phyloP scores from a whole-genome alignment of 805 yeast species.

The Myxozyma neglecta region DNA sequence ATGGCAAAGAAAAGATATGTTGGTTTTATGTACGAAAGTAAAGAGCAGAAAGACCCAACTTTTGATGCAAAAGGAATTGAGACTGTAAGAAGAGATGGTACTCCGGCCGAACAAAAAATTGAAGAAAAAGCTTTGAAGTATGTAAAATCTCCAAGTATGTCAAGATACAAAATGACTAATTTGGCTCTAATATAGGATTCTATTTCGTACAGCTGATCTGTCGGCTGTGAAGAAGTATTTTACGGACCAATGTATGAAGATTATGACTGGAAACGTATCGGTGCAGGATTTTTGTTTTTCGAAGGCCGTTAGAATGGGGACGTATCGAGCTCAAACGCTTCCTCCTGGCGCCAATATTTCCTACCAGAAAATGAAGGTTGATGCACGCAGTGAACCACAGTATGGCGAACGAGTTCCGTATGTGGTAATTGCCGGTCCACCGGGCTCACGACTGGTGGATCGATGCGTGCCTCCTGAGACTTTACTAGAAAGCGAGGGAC shows the following conservation, averaged over 20 bases:
- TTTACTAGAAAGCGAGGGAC: slow-evolving; percentile 46
- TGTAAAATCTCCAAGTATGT: background rate
- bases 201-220: slow-evolving; percentile 73
- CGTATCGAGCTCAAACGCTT: slow-evolving; percentile 61
- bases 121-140: slow-evolving; percentile 60
- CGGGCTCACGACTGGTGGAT: slow-evolving; percentile 63
- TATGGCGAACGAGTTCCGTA: slow-evolving; percentile 87
- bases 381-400: slow-evolving; percentile 78
- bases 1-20: slow-evolving; percentile 88
- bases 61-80: slow-evolving; percentile 98
- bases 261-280: slow-evolving; percentile 61
- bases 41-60: slow-evolving; percentile 54
- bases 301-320: slow-evolving; percentile 81
- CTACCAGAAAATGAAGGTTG: slow-evolving; percentile 58
- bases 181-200: slow-evolving; percentile 41
- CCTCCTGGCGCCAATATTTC: slow-evolving; percentile 94
- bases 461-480: slow-evolving; percentile 79
- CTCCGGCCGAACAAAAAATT: slow-evolving; percentile 85
- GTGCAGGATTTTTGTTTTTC: slow-evolving; percentile 89
- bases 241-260: slow-evolving; percentile 62
- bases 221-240: slow-evolving; percentile 69
- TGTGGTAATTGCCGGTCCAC: slow-evolving; percentile 63
- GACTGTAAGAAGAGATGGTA: slow-evolving; percentile 91
- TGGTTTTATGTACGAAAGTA: slow-evolving; percentile 72
- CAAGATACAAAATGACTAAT: background rate